Base-by-base conservation (phyloP, 352 stramenopile genomes). In the Globisporangium rhizosaccharum region DNA sequence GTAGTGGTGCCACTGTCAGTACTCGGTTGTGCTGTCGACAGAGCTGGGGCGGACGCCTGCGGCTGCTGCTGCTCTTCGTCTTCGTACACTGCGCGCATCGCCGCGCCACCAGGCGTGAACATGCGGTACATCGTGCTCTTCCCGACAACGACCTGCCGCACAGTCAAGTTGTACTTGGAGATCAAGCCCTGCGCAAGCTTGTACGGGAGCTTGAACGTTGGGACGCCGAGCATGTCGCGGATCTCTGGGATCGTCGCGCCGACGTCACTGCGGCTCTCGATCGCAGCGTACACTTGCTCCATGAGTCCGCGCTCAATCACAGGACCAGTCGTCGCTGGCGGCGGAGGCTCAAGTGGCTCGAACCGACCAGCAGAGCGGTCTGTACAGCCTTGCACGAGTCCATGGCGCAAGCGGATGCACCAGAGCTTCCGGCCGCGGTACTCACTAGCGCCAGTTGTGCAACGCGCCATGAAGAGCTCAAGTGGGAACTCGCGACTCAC, bases 61-160 rank as follows among this genome's bases (percentile, higher is more conserved):
- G 26, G 12, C 17, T 26, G 28, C 49, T n/a, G 15, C 6, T 26
- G 7, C 28, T 15, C 49, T 4, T 15, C 26, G 26, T 15, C 28
- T 6, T 26, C 1, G 7, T 53, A 39, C 7, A 39, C 33, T 10
- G 33, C 33, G 33, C 33, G 8, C 20, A 30, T 12, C 10, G 9
- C 41, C 28, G 11, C 17, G 23, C 61, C 17, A 2, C 14, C 68
- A 1, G 83, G 74, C 53, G 79, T 74, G 65, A 87, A 91, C 77
- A 93, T 83, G 15, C 83, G 83, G 72, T 93, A 93, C 79, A 91
- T 88, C 8, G 84, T 90, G 50, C 70, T 90, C 53, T 91, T 90
- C 3, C 82, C 82, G 37, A 90, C 47, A 12, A 90, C 79, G 33
- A 93, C 81, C 64, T 90, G 79, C 50, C 88, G 79, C 20, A 93